Base-by-base conservation (phyloP, 2,329 filamentous ascomycete genomes). In the Helminthosporium solani region DNA sequence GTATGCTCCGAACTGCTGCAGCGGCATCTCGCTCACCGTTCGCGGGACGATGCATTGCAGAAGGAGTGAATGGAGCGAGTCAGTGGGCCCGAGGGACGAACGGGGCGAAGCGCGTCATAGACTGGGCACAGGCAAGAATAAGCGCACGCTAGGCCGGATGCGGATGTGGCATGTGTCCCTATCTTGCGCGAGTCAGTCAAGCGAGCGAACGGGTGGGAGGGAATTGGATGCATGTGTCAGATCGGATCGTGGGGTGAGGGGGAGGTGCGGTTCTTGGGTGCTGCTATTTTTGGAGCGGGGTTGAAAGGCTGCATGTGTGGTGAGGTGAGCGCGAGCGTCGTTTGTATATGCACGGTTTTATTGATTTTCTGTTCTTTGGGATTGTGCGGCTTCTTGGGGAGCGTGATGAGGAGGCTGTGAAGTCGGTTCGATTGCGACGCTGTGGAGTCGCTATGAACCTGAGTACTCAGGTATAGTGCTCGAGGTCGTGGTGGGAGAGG, bases 231-330 rank as follows among this genome's bases (percentile, higher is more conserved):
- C 28, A 31, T 31, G 28, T 31, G 28, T 31, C 28, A 31, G 28
- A 31, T 33, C 35, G 14, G 36, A 40, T 40, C 44, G 45, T 34
- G 31, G 33, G 36, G 37, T 33, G 37, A n/a, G 28, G 28, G 7
- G 7, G 20, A 16, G 37, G n/a, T 16, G 33, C n/a, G 11, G 33
- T 7, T 3, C 3, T n/a, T n/a, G n/a, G n/a, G n/a, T 25, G 25
- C 28, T 21, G 34, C 37, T 44, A 44, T 44, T 44, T 44, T 48
- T 45, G 44, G 42, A 39, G 38, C 42, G 39, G 33, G 39, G 44
- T 38, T 30, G 35, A 15, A 35, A 36, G 34, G 18, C 18, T 36
- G 34, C 16, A 36, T 2, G n/a, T 19, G 20, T 21, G 34, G 14
- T 36, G 20, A 20, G 34, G 34, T 36, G 34, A 36, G 34, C 34